Base-by-base conservation (phyloP, 805 yeast genomes). In the Debaryomyces castellii region DNA sequence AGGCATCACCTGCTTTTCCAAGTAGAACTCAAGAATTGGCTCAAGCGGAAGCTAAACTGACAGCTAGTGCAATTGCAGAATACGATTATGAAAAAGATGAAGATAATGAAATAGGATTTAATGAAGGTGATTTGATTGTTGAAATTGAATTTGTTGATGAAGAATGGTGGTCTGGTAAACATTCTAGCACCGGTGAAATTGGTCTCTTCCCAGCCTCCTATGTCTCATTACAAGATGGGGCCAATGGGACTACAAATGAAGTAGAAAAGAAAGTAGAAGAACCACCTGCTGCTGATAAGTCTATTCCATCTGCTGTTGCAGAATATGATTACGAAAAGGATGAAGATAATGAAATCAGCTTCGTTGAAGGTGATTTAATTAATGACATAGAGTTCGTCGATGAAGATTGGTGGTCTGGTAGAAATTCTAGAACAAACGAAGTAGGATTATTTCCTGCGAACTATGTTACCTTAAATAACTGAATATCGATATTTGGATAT, bases 391-490 rank as follows among this genome's bases (percentile, higher is more conserved):
- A 90, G 55, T 87, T 88, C 64, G 86, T 88, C 14, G 96, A 90
- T 57, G 96, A 89, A 39, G 96, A 89, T 62, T 94, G 99, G 99
- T 94, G 98, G 98, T 75, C 86, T 44, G 99, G 99, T 42, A 82
- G 80, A 50, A 76, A 84, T 55, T 46, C 62, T 20, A 76, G 66
- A 47, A 69, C 82, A 25, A 97, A 96, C 38, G 86, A 82, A 54
- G 77, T 79, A 53, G 94, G 94, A 47, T 73, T 92, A 45, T 91
- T 92, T 82, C 99, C 99, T 43, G 82, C 96, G 35, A 90, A 89
- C 67, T 89, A 87, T 62, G 98, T 94, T 41, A 55, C 52, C 35
- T 58, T 63, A 39, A 58, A 53, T 25, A 40, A 51, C 17, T 54
- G 45, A 45, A 11, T 37, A 18, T 5, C 28, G 22, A 22, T 23